Conservation (phyloP, 2,329 filamentous ascomycete genomes). For the Ramichloridium luteum region DNA sequence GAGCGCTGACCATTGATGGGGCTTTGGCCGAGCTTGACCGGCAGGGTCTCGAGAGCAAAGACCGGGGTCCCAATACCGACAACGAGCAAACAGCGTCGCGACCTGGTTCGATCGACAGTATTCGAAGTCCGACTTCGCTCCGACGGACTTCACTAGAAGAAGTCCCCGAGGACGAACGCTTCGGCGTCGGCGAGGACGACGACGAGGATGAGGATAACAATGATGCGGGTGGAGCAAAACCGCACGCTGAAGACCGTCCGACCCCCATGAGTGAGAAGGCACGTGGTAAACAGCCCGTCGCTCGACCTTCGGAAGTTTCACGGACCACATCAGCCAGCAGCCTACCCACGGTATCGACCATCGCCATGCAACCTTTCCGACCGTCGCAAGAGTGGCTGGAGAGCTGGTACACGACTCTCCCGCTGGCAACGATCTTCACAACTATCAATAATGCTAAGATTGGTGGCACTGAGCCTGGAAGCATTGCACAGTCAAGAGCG, state of each 20-base stretch:
- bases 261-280: slow-evolving; percentile 93
- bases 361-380: slow-evolving; percentile 46
- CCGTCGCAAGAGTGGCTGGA: slow-evolving; percentile 79
- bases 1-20: slow-evolving; percentile 81
- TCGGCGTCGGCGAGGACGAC: slow-evolving; percentile 85
- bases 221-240: slow-evolving; percentile 36
- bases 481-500: too few species aligned
- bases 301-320: slow-evolving; percentile 35
- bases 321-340: slow-evolving; percentile 76
- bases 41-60: slow-evolving; percentile 57
- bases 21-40: slow-evolving; percentile 85
- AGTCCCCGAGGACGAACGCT: slow-evolving; percentile 71
- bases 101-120: slow-evolving; percentile 55
- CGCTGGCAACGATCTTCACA: neutral
- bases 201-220: slow-evolving; percentile 52
- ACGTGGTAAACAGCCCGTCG: slow-evolving; percentile 83
- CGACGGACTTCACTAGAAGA: slow-evolving; percentile 48
- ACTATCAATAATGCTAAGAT: neutral
- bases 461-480: neutral
- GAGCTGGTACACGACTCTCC: slow-evolving; percentile 63
- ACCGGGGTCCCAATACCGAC: slow-evolving; percentile 12
- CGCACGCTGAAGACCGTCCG: slow-evolving; percentile 49
- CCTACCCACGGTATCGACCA: slow-evolving; percentile 53
- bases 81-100: slow-evolving; percentile 26
- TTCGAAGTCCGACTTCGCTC: slow-evolving; percentile 49